Evolutionary conservation across 2,329 filamentous ascomycete genomes (phyloP), one percentile per base, ranked within the genome.

Genomic region (Penicillium crustosum): DNA sequence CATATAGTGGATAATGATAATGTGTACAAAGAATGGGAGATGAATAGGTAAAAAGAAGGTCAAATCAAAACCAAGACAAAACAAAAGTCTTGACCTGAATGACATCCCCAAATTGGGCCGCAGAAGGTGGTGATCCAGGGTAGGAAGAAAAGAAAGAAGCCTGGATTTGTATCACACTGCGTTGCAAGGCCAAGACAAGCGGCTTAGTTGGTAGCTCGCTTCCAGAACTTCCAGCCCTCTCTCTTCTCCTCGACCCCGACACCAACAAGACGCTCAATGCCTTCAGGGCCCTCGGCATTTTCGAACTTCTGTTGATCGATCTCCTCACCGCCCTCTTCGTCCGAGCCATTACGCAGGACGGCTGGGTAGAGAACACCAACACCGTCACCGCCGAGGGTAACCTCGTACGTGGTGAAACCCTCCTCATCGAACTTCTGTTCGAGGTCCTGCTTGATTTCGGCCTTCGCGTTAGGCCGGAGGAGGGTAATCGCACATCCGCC

Each of bases 401-500:
- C 94, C 74, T 93, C 86, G 69, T 96, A 97, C 66, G 88, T 89
- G 67, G 86, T 83, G 72, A 94, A 99, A 1, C 90, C 90, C 68
- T 92, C 89, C 0, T 80, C 75, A 4, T 83, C 79, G 2, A 93
- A 83, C 60, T 86, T 84, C 39, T 79, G 71, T 64, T 93, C 86
- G 17, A 97, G 78, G 10, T 81, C 77, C 25, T 79, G 75, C 29
- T 95, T 76, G 66, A 83, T 83, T 60, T 84, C 78, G 17, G 72
- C 67, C 7, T 84, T 71, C 1, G 83, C 79, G 31, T 84, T 85
- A 0, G 90, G 89, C 63, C 88, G 89, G 49, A 99, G 81, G 4
- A 99, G 80, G 0, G 93, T 95, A 66, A 99, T 97, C 3, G 93
- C 93, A 75, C 95, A 97, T 3, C 94, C 94, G 56, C 94, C 95